These are phyloP conservation scores for Boehmeria nivea DNA, from an alignment of 306 rosid genomes.

Conservation along the genomic window DNA sequence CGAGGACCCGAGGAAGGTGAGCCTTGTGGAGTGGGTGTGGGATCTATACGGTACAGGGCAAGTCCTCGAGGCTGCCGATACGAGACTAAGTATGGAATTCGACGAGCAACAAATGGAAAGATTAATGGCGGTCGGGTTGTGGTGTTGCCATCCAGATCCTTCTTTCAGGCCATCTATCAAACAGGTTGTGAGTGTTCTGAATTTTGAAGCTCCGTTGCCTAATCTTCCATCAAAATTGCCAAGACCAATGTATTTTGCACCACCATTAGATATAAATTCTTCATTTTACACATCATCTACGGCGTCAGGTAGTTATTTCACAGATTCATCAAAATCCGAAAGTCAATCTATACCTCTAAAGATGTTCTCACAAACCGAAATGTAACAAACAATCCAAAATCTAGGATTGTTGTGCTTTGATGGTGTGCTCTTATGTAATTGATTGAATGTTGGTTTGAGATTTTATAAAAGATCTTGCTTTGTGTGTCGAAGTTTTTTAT, in stretches of 20 bases:
- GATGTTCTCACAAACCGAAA: too few relatives aligned
- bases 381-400: too few relatives aligned
- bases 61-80: constrained; percentile 40
- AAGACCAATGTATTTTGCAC: constrained; percentile 58
- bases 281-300: constrained; percentile 34
- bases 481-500: too few relatives aligned
- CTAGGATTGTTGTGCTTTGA: too few relatives aligned
- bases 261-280: constrained; percentile 42
- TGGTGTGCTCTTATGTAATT: too few relatives aligned
- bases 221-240: constrained; percentile 53
- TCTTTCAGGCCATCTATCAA: constrained; percentile 50
- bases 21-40: constrained; percentile 76
- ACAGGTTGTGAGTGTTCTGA: constrained; percentile 59
- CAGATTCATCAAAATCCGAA: constrained; percentile 39
- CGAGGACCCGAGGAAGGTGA: constrained; percentile 36
- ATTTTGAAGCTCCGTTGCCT: constrained; percentile 44
- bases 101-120: constrained; percentile 44
- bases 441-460: too few relatives aligned
- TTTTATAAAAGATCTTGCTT: too few relatives aligned
- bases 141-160: constrained; percentile 75
- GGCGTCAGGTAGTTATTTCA: constrained; percentile 26
- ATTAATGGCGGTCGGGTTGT: constrained; percentile 53
- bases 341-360: constrained; percentile 23
- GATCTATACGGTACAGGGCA: constrained; percentile 54
- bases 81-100: constrained; percentile 30